These are phyloP conservation scores for Zygosaccharomyces lentus DNA, from an alignment of 805 yeast genomes.

Conservation along the genomic window DNA sequence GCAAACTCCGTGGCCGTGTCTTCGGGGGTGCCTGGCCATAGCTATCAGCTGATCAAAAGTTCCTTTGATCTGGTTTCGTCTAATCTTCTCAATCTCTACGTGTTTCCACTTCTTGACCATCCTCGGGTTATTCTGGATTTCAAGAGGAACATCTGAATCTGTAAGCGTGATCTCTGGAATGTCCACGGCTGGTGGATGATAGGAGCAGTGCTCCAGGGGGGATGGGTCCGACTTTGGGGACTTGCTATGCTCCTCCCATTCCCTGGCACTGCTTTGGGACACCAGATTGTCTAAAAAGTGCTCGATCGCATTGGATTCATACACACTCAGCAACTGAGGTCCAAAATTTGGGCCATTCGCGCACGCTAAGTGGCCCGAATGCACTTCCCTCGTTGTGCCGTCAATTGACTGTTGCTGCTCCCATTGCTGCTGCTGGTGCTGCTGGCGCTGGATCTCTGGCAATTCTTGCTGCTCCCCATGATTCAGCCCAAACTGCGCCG, in stretches of 20 bases:
- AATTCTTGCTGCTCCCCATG: neutral
- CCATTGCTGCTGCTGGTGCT: neutral
- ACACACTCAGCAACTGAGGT: slow-evolving; percentile 26
- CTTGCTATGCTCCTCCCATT: neutral
- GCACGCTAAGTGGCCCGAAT: neutral
- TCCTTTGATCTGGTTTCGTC: slow-evolving; percentile 30
- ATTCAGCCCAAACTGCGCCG: neutral
- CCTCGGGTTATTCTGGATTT: slow-evolving; percentile 18
- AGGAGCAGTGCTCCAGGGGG: slow-evolving; percentile 5
- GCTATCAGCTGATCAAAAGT: slow-evolving; percentile 29
- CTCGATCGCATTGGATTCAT: slow-evolving; percentile 35
- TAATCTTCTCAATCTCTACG: slow-evolving; percentile 31
- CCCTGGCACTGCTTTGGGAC: slow-evolving; percentile 9
- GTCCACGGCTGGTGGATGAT: slow-evolving; percentile 16
- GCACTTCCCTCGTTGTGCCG: neutral
- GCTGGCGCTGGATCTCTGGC: neutral
- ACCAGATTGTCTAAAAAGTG: slow-evolving; percentile 30
- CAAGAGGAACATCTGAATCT: slow-evolving; percentile 23
- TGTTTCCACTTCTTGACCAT: slow-evolving; percentile 33
- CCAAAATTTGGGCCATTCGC: neutral
- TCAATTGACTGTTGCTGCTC: neutral
- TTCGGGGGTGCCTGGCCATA: slow-evolving; percentile 22
- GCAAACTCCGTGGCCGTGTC: slow-evolving; percentile 8
- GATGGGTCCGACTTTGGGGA: neutral
- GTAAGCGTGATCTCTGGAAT: slow-evolving; percentile 28